phyloP scores from a whole-genome alignment of 441 rosid species.

The Syzygium syzygioides region DNA sequence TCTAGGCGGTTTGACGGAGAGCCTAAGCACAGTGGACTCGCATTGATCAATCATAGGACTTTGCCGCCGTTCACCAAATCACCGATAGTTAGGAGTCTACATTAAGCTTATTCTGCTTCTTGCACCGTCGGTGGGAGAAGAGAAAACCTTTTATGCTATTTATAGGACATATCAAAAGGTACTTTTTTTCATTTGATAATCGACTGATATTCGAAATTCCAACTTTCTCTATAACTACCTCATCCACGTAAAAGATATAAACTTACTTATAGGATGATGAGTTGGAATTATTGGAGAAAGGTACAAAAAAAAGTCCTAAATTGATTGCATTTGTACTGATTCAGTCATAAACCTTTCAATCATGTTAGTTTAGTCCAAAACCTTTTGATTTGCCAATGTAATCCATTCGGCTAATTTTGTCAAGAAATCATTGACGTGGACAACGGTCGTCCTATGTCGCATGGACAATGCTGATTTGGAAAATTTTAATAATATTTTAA shows the following conservation, averaged over 20 bases:
- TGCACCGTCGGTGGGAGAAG: background rate
- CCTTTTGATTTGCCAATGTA: too few species aligned
- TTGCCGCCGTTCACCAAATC: background rate
- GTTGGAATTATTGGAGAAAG: background rate
- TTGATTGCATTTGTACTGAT: too few species aligned
- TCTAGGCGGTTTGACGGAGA: background rate
- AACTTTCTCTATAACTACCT: background rate
- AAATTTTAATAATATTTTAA: too few species aligned
- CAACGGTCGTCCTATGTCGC: too few species aligned
- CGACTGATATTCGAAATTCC: background rate
- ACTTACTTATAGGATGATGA: background rate
- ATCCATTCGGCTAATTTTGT: too few species aligned
- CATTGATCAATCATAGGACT: background rate
- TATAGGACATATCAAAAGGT: background rate
- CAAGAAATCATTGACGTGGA: too few species aligned
- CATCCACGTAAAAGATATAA: background rate
- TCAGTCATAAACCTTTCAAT: too few species aligned
- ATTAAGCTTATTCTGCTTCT: background rate
- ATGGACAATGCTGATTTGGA: too few species aligned
- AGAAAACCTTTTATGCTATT: background rate
- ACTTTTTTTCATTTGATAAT: background rate
- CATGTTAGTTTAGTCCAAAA: too few species aligned
- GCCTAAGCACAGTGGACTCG: background rate
- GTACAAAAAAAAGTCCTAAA: too few species aligned
- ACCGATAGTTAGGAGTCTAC: background rate